phyloP scores from a whole-genome alignment of 352 stramenopile species.

The Hyaloperonospora arabidopsidis region DNA sequence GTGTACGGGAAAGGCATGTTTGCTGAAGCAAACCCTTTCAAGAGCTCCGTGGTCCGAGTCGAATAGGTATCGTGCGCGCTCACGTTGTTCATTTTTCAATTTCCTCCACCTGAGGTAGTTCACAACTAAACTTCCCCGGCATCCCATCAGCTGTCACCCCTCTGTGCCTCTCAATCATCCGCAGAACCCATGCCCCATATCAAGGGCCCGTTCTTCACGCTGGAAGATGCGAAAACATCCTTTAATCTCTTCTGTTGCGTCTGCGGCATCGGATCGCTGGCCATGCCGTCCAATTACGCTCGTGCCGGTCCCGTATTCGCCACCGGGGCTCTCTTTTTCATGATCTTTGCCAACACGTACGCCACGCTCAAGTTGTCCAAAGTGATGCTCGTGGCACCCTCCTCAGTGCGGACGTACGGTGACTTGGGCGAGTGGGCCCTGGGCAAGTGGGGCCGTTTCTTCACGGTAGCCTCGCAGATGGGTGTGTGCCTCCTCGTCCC shows the following conservation, averaged over 20 bases:
- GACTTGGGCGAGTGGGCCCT: conserved; percentile 46
- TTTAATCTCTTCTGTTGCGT: conserved; percentile 31
- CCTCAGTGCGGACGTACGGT: conserved; percentile 36
- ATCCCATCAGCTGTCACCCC: neutral
- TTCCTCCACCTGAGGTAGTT: no score
- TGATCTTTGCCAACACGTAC: conserved; percentile 47
- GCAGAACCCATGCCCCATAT: neutral
- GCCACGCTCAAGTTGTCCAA: conserved; percentile 39
- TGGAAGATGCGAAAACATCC: neutral
- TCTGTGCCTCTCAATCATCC: neutral
- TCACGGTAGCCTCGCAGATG: conserved; percentile 32
- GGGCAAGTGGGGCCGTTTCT: conserved; percentile 29
- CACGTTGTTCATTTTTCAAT: no score
- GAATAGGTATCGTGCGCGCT: no score
- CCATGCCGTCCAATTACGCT: conserved; percentile 48
- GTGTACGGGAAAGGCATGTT: no score
- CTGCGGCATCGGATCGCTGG: conserved; percentile 46
- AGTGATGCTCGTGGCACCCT: conserved; percentile 43
- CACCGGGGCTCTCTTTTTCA: conserved; percentile 38
- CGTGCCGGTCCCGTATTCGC: conserved; percentile 32
- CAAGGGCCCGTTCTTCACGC: neutral
- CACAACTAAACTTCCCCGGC: neutral
- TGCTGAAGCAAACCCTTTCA: no score
- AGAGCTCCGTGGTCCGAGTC: no score
- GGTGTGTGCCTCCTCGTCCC: conserved; percentile 34